Conservation (phyloP, 192 early-diverging fungal genomes). For the Geranomyces variabilis region DNA sequence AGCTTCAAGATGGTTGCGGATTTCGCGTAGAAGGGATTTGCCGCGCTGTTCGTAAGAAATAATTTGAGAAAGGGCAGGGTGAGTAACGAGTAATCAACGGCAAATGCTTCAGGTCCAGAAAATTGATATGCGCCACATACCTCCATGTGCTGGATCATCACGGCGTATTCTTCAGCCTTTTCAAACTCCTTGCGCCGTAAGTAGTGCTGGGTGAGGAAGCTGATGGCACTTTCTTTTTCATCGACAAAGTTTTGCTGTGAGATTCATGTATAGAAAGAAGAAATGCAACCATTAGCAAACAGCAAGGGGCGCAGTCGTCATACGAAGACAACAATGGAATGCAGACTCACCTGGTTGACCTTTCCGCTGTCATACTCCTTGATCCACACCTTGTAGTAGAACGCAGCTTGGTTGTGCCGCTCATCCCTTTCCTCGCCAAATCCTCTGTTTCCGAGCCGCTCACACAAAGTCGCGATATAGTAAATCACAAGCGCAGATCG, state of each 20-base stretch:
- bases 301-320: no score
- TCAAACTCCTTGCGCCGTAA: slow-evolving; percentile 17
- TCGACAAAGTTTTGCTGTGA: slow-evolving; percentile 4
- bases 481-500: slow-evolving; percentile 55
- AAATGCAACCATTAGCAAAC: background rate
- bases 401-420: slow-evolving; percentile 22
- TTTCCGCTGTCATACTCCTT: slow-evolving; percentile 6
- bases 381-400: slow-evolving; percentile 35
- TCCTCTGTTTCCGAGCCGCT: background rate
- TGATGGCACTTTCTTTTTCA: slow-evolving; percentile 16
- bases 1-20: background rate
- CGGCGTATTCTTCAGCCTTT: slow-evolving; percentile 5
- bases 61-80: no score
- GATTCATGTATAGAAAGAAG: background rate
- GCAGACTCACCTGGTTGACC: no score
- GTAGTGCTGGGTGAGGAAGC: slow-evolving; percentile 29
- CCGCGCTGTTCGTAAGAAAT: slow-evolving; percentile 7
- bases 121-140: background rate
- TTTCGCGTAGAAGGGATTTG: slow-evolving; percentile 25
- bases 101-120: background rate
- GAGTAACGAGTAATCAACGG: background rate
- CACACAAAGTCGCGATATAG: slow-evolving; percentile 20
- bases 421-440: background rate
- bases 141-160: background rate
- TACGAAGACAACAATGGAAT: no score